Conservation (phyloP, 1,284 basidiomycete genomes). For the Entoloma clypeatum region DNA sequence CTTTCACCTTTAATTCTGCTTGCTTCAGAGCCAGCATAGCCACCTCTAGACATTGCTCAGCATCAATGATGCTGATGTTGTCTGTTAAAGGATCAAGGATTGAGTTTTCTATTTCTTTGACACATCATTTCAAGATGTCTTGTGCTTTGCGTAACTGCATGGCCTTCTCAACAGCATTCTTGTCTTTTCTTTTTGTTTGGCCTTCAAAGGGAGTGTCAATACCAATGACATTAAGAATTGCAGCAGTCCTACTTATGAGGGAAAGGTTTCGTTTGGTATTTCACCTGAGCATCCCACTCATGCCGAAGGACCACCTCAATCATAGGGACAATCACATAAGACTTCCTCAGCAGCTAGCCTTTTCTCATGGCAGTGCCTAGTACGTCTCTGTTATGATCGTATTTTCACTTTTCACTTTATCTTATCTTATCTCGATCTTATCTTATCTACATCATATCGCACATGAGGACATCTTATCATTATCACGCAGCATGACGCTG, state of each 20-base stretch:
- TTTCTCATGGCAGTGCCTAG: no score
- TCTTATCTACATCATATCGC: no score
- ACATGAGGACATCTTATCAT: no score
- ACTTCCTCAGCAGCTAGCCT: no score
- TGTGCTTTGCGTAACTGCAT: not conserved
- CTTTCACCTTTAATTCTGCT: not conserved
- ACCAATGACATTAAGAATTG: not conserved
- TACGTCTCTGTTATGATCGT: no score
- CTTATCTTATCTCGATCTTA: no score
- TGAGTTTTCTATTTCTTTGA: not conserved
- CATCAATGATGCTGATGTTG: not conserved
- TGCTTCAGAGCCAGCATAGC: not conserved
- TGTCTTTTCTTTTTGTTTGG: not conserved
- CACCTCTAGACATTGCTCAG: not conserved
- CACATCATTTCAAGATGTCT: not conserved
- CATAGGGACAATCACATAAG: no score
- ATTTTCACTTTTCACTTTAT: no score
- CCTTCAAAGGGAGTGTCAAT: not conserved
- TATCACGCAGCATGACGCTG: no score
- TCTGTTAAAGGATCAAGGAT: not conserved
- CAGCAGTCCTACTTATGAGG: not conserved
- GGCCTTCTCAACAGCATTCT: not conserved
- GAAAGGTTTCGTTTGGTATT: not conserved
- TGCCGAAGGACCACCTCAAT: no score
- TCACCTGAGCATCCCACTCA: no score